These are phyloP conservation scores for Blastocystis sp. DNA, from an alignment of 352 stramenopile genomes.

Conservation along the genomic window DNA sequence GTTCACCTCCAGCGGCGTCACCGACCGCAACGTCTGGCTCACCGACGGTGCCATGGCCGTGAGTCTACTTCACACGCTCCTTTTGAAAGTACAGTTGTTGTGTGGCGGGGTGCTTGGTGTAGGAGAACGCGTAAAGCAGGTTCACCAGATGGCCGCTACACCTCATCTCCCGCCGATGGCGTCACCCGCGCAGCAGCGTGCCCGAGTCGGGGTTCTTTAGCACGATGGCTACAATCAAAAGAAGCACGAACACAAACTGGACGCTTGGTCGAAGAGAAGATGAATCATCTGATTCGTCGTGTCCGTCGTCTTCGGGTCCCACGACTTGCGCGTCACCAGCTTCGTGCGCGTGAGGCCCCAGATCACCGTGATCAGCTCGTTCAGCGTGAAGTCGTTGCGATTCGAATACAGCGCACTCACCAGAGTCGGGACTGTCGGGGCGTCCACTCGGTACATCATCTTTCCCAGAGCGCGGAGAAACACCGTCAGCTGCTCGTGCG, in stretches of 20 bases:
- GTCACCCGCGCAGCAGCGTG: neutral
- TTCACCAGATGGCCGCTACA: conserved; percentile 36
- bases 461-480: conserved; percentile 33
- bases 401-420: conserved; percentile 4
- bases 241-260: neutral
- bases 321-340: neutral
- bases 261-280: neutral
- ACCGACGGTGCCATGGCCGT: neutral
- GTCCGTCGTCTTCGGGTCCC: neutral
- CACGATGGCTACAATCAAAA: conserved; percentile 3
- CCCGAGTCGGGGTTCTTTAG: conserved; percentile 11
- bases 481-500: neutral
- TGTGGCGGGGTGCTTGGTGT: conserved; percentile 20
- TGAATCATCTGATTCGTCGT: neutral
- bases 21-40: neutral
- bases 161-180: neutral
- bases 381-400: conserved; percentile 15
- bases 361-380: conserved; percentile 11
- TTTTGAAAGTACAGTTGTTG: conserved; percentile 14
- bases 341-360: conserved; percentile 40
- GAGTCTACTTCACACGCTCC: neutral
- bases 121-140: conserved; percentile 48
- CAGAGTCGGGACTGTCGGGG: neutral
- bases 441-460: neutral
- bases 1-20: conserved; percentile 15